Base-by-base conservation (phyloP, 352 stramenopile species). In the Phytophthora tentaculata region DNA sequence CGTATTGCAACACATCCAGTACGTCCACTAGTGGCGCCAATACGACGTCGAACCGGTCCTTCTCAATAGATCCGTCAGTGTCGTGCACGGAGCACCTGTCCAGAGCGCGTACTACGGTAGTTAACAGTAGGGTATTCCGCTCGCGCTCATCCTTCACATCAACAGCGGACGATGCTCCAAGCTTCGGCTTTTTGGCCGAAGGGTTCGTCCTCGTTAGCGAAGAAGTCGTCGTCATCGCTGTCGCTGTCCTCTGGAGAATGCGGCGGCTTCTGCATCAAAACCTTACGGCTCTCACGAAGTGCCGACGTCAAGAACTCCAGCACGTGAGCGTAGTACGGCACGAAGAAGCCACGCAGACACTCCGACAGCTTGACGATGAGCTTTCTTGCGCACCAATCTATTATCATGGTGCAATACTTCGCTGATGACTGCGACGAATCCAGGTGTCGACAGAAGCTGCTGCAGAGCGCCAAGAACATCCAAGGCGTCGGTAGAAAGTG, bases 341-440 rank as follows among this genome's bases (percentile, higher is more conserved):
- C 88, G 44, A 97, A 96, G 56, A 97, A 96, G 54, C 88, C 88
- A 61, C 86, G 87, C 41, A 97, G 74, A 6, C 83, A 80, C 48
- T 93, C 83, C 60, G 84, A 91, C 5, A 97, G 76, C 72, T 93
- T 91, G 32, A 86, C 70, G 52, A 95, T 61, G 16, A 97, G 69
- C 72, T 92, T 93, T 93, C 68, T 94, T 93, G 26, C 89, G 89
- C 48, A 97, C 86, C n/a, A 94, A 63, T 19, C 81, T 87, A 60
- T 92, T 93, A 39, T 96, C 88, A 63, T 97, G 89, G 57, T 91
- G 89, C 37, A 97, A 55, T 39, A 97, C 50, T 55, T 95, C 89
- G n/a, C 84, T 78, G 24, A 96, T 95, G 12, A 97, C 81, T 10
- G 89, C 88, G 3, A 97, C 80, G 41, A 97, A 97, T 43, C 86